Evolutionary conservation across 169 alveolate species (phyloP).

Genomic region (Plasmodium malariae): DNA sequence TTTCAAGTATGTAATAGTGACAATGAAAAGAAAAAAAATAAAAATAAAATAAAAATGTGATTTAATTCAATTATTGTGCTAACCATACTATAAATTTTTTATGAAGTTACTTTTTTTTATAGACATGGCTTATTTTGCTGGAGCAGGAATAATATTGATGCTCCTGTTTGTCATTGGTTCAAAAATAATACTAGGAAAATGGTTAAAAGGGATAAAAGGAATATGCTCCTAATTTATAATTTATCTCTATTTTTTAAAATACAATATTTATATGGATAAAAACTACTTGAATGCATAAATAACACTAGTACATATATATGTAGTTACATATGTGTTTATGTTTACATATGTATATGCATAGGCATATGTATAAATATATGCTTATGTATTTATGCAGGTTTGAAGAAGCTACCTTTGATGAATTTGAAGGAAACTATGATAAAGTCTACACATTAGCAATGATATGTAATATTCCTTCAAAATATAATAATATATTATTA

Average conservation of each 20-base stretch:
- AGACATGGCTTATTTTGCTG: slow-evolving; percentile 75
- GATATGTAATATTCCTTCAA: slow-evolving; percentile 51
- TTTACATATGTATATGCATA: not conserved
- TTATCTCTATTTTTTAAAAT: not conserved
- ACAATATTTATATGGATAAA: not conserved
- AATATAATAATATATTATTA: not conserved
- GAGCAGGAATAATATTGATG: slow-evolving; percentile 64
- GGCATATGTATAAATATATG: not conserved
- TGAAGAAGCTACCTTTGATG: slow-evolving; percentile 67
- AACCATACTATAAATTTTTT: slow-evolving; percentile 30
- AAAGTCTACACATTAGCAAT: slow-evolving; percentile 66
- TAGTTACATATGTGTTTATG: no score
- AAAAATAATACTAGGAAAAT: slow-evolving; percentile 25
- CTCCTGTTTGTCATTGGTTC: slow-evolving; percentile 74
- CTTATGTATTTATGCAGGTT: slow-evolving; percentile 23
- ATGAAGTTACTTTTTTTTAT: slow-evolving; percentile 66
- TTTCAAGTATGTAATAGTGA: slow-evolving; percentile 56
- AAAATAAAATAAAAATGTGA: not conserved
- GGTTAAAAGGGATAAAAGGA: slow-evolving; percentile 6
- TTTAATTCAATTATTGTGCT: slow-evolving; percentile 2
- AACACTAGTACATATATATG: no score
- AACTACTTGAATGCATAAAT: not conserved
- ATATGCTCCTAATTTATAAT: not conserved
- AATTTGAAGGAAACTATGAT: slow-evolving; percentile 50
- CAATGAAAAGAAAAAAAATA: slow-evolving; percentile 11